Base-by-base conservation (phyloP, 192 early-diverging fungal species). In the Entophlyctis luteolus region DNA sequence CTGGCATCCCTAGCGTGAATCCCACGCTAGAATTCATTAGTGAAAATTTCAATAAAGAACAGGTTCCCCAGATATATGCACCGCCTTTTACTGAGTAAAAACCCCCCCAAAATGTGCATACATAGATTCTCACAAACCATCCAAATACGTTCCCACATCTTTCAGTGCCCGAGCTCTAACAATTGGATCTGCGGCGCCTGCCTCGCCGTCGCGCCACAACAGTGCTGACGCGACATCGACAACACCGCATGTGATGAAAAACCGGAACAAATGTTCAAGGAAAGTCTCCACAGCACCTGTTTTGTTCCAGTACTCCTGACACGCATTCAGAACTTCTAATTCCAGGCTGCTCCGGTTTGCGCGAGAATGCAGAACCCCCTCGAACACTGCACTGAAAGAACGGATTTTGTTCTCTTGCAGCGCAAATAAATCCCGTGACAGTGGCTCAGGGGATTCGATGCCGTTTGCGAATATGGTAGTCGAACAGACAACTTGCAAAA, bases 241-340 rank as follows among this genome's bases (percentile, higher is more conserved):
- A 66, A 79, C 67, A 28, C 60, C 72, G 38, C 71, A 28, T 33
- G 65, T 69, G 23, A 47, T 48, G 46, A 78, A 73, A n/a, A 74
- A 56, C 23, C 78, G 68, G 71, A 77, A 79, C 42, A 79, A 35
- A 50, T 75, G 68, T 47, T 74, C 75, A 62, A 79, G 67, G 53
- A 75, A 76, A 55, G 53, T 45, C 25, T 59, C 62, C 65, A 72
- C 32, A 20, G 23, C 36, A 5, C 48, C 52, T 34, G 34, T 59
- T 38, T 72, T 39, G 47, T 6, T 33, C 55, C 71, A 74, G 46
- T 72, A 72, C 37, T 33, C 49, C 46, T 70, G 67, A 34, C 36
- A 39, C 2, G 59, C 72, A 6, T 70, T 62, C 22, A 74, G 42
- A 10, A 74, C 48, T 31, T 74, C 68, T 3, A 74, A 23, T 35